Evolutionary conservation across 2,329 filamentous ascomycete species (phyloP), one percentile per base, ranked within the genome.

Genomic region (Sphaerulina musiva): DNA sequence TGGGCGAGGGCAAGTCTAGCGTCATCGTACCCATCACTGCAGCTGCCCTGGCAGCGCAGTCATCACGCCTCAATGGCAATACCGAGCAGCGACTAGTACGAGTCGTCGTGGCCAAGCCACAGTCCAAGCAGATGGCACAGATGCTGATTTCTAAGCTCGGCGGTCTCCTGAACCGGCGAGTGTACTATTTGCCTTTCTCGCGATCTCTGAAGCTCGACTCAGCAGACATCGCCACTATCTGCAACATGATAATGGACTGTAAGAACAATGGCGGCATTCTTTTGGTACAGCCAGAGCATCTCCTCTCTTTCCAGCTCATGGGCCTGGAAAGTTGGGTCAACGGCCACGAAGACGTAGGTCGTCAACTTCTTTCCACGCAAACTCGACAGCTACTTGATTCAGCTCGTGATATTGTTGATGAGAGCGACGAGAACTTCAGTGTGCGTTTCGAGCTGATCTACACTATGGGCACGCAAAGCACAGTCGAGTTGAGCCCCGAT

Each of bases 1-100:
- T 88, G 84, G 85, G 85, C 0, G 78, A 86, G 62, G 85, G 84
- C 0, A 88, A 87, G 58, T 82, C 82, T 0, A 85, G 84, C 0
- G 80, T 87, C 1, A 87, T 90, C 46, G 75, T 85, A 0, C 85
- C 84, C 0, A 82, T 86, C 38, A 78, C 85, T 0, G 79, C 79
- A 0, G 69, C 78, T 0, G 58, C 65, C 0, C 61, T 76, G 2
- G 69, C 73, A 2, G 26, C 6, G 26, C 26, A 29, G 26, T 29
- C 26, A 29, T 29, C 26, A 29, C 26, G 26, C 5, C 26, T 7
- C 26, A 29, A 29, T 29, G 26, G 2, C 26, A 29, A 6, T 7
- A 29, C 26, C 26, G 26, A 29, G 26, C 26, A 29, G 26, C 67
- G 72, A 0, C 68, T 87, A 0, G 73, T 76, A 0, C 70, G 84